phyloP scores from a whole-genome alignment of 768 basidiomycete species.

The Heimioporus sp. region DNA sequence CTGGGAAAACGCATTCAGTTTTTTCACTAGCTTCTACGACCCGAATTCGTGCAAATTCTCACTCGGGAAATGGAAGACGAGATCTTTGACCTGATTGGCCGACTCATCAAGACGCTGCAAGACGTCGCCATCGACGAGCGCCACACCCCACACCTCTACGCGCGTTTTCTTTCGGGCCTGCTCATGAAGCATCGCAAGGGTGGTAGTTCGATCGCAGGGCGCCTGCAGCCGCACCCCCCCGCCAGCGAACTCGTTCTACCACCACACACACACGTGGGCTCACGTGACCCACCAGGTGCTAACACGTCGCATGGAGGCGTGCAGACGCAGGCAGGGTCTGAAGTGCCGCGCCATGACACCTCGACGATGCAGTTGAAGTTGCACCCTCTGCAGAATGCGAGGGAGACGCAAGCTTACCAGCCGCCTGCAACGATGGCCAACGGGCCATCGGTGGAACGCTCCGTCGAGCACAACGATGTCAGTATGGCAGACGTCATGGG shows the following conservation, averaged over 20 bases:
- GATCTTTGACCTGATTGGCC: constrained; percentile 69
- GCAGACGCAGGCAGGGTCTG: constrained; percentile 12
- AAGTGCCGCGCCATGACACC: constrained; percentile 13
- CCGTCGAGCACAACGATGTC: constrained; percentile 14
- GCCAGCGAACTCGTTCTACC: constrained; percentile 31
- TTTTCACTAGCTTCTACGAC: constrained; percentile 57
- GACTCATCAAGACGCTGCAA: constrained; percentile 68
- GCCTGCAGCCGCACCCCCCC: constrained; percentile 50
- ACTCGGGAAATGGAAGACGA: constrained; percentile 58
- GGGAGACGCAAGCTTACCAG: not conserved
- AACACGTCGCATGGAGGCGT: constrained; percentile 20
- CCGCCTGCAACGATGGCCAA: not conserved
- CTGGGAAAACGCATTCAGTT: not conserved
- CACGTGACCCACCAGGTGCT: constrained; percentile 28
- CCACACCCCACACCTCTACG: constrained; percentile 78
- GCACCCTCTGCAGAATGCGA: not conserved
- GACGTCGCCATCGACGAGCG: constrained; percentile 80
- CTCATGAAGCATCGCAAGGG: constrained; percentile 69
- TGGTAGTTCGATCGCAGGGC: constrained; percentile 52
- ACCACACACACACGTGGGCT: constrained; percentile 15
- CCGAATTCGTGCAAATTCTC: constrained; percentile 66
- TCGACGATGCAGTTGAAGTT: constrained; percentile 34
- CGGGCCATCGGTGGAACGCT: not conserved
- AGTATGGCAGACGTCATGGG: constrained; percentile 23
- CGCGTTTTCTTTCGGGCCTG: constrained; percentile 74